Evolutionary conservation across 1,139 yeast species (phyloP), one percentile per base, ranked within the genome.

Genomic region (Debaryomycetaceae sp.): DNA sequence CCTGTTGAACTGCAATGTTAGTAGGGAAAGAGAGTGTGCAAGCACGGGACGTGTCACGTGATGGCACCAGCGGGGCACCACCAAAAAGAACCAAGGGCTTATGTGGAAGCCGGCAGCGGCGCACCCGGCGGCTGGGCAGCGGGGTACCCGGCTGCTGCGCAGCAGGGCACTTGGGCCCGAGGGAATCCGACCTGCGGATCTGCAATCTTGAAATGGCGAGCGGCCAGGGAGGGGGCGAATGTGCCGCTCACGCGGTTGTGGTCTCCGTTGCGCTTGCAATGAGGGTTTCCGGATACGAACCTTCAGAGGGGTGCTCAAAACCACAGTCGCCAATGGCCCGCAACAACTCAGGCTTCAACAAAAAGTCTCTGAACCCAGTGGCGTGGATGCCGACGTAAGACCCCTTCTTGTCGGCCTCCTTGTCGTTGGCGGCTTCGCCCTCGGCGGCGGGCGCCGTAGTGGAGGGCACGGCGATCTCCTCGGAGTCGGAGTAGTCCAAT

Each of bases 281-380:
- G 22, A 18, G n/a, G n/a, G 24, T 15, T 9, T 5, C 20, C 21
- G 28, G 23, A 57, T 63, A 81, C 89, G 75, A 66, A 83, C 91
- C 94, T 81, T 91, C 98, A 43, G 96, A 88, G 46, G 98, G 98
- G 71, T 91, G 98, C 71, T 91, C 98, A 58, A 91, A 91, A 73
- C 98, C 98, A 72, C 96, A 88, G 65, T 91, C 98, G 48, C 91
- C 95, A 57, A 91, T 91, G 44, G 98, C 98, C 66, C 98, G 83
- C 51, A 91, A 75, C 49, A 91, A 75, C 65, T 91, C 98, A 17
- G 97, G 96, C 70, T 91, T 91, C 61, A 91, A 75, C 54, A 91
- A 71, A 65, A 91, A 91, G 65, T 91, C 98, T 67, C 95, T 86
- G 79, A 91, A 91, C 59, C 97, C 96, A 42, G 97, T 89, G 45